Conservation (phyloP, 208 protist genomes). For the Blechomonas ayalai region DNA sequence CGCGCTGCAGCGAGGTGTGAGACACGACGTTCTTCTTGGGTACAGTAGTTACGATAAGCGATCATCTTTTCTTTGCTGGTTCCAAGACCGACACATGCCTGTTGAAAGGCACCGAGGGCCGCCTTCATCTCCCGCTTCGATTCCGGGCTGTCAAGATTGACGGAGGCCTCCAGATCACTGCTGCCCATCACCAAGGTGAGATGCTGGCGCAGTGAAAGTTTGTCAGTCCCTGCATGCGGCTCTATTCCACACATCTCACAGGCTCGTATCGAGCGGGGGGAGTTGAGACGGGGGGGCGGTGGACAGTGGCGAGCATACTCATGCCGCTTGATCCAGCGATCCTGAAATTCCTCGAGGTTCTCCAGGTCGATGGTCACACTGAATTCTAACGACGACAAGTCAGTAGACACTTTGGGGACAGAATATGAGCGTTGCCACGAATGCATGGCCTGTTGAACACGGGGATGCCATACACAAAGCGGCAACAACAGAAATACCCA, state of each 20-base stretch:
- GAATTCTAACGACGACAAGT: too few species aligned
- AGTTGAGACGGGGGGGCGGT: slow-evolving; percentile 40
- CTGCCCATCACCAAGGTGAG: slow-evolving; percentile 26
- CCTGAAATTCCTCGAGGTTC: slow-evolving; percentile 48
- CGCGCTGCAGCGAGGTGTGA: slow-evolving; percentile 18
- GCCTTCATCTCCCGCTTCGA: slow-evolving; percentile 16
- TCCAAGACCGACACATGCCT: slow-evolving; percentile 29
- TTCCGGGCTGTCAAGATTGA: neutral
- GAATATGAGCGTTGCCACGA: too few species aligned
- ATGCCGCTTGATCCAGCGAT: slow-evolving; percentile 32
- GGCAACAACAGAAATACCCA: neutral
- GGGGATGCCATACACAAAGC: too few species aligned
- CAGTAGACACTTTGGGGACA: too few species aligned
- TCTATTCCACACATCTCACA: slow-evolving; percentile 22
- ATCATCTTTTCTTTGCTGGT: slow-evolving; percentile 57
- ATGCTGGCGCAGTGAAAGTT: slow-evolving; percentile 46
- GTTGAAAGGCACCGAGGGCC: slow-evolving; percentile 39
- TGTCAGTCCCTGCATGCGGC: slow-evolving; percentile 16
- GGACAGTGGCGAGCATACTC: slow-evolving; percentile 18
- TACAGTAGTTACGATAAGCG: slow-evolving; percentile 27
- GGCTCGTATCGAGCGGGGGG: slow-evolving; percentile 45
- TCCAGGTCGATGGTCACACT: slow-evolving; percentile 31
- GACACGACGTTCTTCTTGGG: slow-evolving; percentile 31
- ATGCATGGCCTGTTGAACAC: too few species aligned
- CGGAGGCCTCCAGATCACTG: slow-evolving; percentile 6